Evolutionary conservation across 441 rosid species (phyloP).

Genomic region (Eruca vesicaria): DNA sequence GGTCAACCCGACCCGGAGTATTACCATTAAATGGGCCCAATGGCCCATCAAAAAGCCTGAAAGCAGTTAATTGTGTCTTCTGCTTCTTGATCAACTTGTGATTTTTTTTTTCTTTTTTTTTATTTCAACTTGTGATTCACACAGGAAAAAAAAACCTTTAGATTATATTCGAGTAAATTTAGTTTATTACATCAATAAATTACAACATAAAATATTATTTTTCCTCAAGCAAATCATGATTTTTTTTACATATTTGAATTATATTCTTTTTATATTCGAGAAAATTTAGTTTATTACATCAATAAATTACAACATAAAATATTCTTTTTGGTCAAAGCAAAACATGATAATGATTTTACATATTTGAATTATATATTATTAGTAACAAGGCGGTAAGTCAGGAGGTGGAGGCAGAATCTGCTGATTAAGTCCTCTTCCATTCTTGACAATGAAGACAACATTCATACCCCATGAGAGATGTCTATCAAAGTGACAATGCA

Average conservation of each 20-base stretch:
- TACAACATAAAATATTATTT: too few relatives aligned
- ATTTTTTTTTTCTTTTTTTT: not conserved
- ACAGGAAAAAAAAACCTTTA: too few relatives aligned
- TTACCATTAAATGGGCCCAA: not conserved
- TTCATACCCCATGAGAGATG: conserved; percentile 65
- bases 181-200: not conserved
- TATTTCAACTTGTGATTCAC: too few relatives aligned
- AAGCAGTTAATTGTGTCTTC: not conserved
- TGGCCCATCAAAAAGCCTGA: conserved; percentile 1
- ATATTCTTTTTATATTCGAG: too few relatives aligned
- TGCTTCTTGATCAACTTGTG: not conserved
- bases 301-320: not conserved
- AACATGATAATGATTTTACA: not conserved
- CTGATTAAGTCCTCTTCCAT: conserved; percentile 34
- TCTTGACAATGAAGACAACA: conserved; percentile 47
- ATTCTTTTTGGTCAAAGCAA: too few relatives aligned
- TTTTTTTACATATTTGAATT: too few relatives aligned
- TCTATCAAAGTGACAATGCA: conserved; percentile 60
- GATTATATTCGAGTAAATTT: not conserved
- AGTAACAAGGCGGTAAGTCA: conserved; percentile 50
- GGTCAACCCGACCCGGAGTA: conserved; percentile 1
- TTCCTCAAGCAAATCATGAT: too few relatives aligned
- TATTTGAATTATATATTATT: not conserved
- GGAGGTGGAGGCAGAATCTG: conserved; percentile 49
- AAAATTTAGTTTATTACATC: not conserved